Base-by-base conservation (phyloP, 2,329 filamentous ascomycete species). In the Coniochaeta sp. region DNA sequence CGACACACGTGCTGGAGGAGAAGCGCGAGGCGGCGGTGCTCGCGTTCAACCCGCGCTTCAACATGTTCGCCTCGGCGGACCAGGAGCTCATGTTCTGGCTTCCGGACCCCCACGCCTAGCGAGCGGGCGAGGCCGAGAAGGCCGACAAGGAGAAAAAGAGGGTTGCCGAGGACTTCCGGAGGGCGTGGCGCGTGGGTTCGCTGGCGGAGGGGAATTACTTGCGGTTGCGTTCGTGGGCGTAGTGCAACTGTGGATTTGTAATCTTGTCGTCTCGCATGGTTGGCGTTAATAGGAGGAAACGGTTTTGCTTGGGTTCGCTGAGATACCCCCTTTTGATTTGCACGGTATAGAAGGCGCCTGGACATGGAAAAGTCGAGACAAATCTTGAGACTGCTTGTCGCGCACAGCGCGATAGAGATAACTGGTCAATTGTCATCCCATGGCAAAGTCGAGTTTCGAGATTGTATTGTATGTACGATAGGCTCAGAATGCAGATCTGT, bases 11-110 rank as follows among this genome's bases (percentile, higher is more conserved):
- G 55, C 76, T 89, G 55, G 85, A 88, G 44, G 86, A 88, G 65
- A 84, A 82, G 76, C 86, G 79, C 71, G 86, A 85, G 74, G 85
- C 85, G 4, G 89, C 89, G 0, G 82, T 96, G 14, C 80, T 96
- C 47, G 90, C 89, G 24, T 95, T 92, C 72, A 98, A 97, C 71
- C 95, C 93, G 28, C 83, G 93, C 57, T 95, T 89, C 74, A 97
- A 98, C 73, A 87, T 97, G 77, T 83, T 98, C 65, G 93, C 91
- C 9, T 95, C 89, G 52, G 95, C 91, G 3, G 93, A 98, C 67
- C 89, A 89, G 69, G 92, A 97, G 59, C 78, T 91, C 62, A 75
- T 90, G 22, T 90, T 93, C 67, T 93, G 89, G 89, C 73, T 90
- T 38, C 89, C 89, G 1, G 89, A 91, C 70, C 83, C 85, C 50